Conservation (phyloP, 192 early-diverging fungal genomes). For the Obelidium mucronatum region DNA sequence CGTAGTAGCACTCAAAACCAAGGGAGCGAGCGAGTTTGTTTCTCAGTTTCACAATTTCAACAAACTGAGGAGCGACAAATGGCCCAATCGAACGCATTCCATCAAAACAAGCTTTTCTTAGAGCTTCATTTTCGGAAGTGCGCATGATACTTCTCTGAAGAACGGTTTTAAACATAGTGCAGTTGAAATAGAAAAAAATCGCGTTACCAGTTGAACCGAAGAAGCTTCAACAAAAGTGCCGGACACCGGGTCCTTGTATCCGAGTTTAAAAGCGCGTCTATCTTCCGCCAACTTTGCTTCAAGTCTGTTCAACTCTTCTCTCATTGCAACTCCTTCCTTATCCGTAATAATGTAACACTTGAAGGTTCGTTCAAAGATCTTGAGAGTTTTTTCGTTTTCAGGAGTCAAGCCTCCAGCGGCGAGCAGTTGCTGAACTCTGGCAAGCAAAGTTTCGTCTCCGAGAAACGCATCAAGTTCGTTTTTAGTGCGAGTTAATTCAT, state of each 20-base stretch:
- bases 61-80: slow-evolving; percentile 41
- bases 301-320: slow-evolving; percentile 36
- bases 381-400: slow-evolving; percentile 29
- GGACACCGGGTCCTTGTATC: slow-evolving; percentile 26
- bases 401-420: slow-evolving; percentile 17
- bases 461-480: slow-evolving; percentile 46
- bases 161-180: neutral
- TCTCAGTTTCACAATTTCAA: slow-evolving; percentile 43
- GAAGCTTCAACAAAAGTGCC: slow-evolving; percentile 39
- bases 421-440: slow-evolving; percentile 39
- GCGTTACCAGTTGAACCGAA: slow-evolving; percentile 33
- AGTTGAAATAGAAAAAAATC: neutral
- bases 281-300: slow-evolving; percentile 41
- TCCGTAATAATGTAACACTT: slow-evolving; percentile 48
- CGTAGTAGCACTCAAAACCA: slow-evolving; percentile 44
- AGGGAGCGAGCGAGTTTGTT: slow-evolving; percentile 43
- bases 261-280: slow-evolving; percentile 37
- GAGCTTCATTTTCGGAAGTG: slow-evolving; percentile 35
- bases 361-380: slow-evolving; percentile 44
- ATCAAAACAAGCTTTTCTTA: slow-evolving; percentile 39
- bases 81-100: slow-evolving; percentile 41
- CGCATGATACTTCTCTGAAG: slow-evolving; percentile 36
- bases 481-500: slow-evolving; percentile 40
- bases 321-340: slow-evolving; percentile 22
- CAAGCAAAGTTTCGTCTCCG: slow-evolving; percentile 37